A percentile compares a stretch with the other conserved stretches of the same genome.
Conservation (phyloP, 768 basidiomycete species). For the Ephemerocybe angulata region DNA sequence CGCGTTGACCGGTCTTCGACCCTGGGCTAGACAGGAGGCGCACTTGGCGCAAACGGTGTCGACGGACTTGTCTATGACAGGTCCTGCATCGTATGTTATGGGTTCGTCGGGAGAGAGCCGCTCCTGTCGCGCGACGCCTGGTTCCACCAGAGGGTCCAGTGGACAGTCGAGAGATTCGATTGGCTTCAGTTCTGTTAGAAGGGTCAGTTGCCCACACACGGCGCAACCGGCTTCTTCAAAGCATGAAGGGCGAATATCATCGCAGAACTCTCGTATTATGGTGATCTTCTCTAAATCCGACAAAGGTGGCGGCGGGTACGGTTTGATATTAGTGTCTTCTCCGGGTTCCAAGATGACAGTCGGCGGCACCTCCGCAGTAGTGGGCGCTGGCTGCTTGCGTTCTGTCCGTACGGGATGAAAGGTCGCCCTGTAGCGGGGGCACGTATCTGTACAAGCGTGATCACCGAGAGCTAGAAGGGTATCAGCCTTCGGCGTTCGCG, state of each 20-base stretch:
- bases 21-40: conserved; percentile 14
- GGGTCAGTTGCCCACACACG: conserved; percentile 1
- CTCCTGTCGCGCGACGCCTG: conserved; percentile 20
- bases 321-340: no score
- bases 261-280: not conserved
- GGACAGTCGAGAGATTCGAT: not conserved
- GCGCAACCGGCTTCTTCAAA: not conserved
- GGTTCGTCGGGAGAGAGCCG: conserved; percentile 24
- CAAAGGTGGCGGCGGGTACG: no score
- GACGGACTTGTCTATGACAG: not conserved
- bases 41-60: not conserved
- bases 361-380: no score
- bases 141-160: not conserved
- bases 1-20: not conserved
- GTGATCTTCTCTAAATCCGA: not conserved
- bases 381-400: no score
- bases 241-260: not conserved
- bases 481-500: no score
- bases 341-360: no score
- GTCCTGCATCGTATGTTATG: conserved; percentile 7
- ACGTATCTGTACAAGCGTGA: no score
- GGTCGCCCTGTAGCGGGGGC: no score
- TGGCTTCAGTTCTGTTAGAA: not conserved
- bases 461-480: no score
- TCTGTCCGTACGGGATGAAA: no score